Conservation (phyloP, 1,139 yeast species). For the Magnusiomyces clavatus region DNA sequence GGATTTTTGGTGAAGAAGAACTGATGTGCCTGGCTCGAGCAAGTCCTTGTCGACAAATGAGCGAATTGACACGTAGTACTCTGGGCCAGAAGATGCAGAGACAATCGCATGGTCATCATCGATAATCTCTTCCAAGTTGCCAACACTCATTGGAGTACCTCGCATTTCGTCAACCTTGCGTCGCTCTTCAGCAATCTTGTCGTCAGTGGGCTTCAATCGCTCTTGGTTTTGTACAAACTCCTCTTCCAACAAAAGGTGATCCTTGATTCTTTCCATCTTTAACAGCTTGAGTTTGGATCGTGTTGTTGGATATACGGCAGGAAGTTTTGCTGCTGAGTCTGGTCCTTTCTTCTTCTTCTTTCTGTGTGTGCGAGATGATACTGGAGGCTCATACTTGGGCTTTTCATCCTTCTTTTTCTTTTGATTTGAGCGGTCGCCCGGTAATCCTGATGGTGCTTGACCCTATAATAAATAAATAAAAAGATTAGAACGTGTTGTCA, state of each 20-base stretch:
- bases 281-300: conserved; percentile 86
- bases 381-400: conserved; percentile 98
- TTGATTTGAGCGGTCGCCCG: conserved; percentile 25
- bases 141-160: conserved; percentile 95
- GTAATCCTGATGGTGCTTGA: background rate
- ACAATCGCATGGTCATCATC: conserved; percentile 99
- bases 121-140: conserved; percentile 91
- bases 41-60: conserved; percentile 97
- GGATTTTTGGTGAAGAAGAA: conserved; percentile 87
- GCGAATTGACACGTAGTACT: conserved; percentile 89
- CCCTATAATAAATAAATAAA: conserved; percentile 6
- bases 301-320: conserved; percentile 84
- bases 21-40: conserved; percentile 97
- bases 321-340: conserved; percentile 78
- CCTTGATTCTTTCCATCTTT: conserved; percentile 94
- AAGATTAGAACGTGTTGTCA: background rate
- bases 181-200: conserved; percentile 92
- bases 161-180: conserved; percentile 91
- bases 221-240: conserved; percentile 95
- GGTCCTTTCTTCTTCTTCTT: conserved; percentile 78
- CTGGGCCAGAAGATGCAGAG: conserved; percentile 92
- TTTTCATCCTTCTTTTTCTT: conserved; percentile 31
- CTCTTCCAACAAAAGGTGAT: conserved; percentile 88
- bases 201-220: conserved; percentile 91
- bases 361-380: conserved; percentile 86